Evolutionary conservation across 257 asterid species (phyloP), one percentile per base, ranked within the genome.

Genomic region (Eustoma russellianum): DNA sequence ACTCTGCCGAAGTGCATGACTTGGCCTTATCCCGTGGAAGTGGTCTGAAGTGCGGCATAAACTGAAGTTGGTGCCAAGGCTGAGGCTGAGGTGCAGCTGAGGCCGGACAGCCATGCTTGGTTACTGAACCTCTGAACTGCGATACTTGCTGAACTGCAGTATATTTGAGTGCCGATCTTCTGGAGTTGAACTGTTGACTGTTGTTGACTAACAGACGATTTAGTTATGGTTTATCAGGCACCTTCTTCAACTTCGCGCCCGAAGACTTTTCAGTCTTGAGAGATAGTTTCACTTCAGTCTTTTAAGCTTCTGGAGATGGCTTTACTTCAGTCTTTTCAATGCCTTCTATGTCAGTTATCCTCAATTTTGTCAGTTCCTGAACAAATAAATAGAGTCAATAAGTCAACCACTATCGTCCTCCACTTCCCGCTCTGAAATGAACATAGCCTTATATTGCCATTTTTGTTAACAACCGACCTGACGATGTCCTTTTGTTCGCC

Each of bases 401-500:
- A 18, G 59, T 30, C 35, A 52, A 41, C 1, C 8, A 18, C 9
- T 38, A 5, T 13, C 41, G 16, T 53, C 28, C 61, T 19, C 43
- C 43, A 7, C 33, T 46, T 1, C 55, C 46, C 17, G 41, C 13
- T 13, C n/a, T 43, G 9, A 10, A 55, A n/a, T 62, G 60, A 17
- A 48, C 9, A 43, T 15, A 34, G 33, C 18, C 13, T 14, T 33
- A 50, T 33, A 19, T 53, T 34, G 61, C 12, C 30, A 4, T 15
- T 35, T 38, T 24, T 19, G 47, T 17, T 8, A 48, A n/a, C 5
- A 15, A 63, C 50, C 53, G 74, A 87, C 98, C 97, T 87, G 98
- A 17, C 98, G 74, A 74, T 91, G 98, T 59, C 98, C 98, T 18
- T 70, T 79, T 10, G 75, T 84, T 74, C 95, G 80, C 68, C 98